Conservation (phyloP, 2,329 filamentous ascomycete species). For the Nemania abortiva region DNA sequence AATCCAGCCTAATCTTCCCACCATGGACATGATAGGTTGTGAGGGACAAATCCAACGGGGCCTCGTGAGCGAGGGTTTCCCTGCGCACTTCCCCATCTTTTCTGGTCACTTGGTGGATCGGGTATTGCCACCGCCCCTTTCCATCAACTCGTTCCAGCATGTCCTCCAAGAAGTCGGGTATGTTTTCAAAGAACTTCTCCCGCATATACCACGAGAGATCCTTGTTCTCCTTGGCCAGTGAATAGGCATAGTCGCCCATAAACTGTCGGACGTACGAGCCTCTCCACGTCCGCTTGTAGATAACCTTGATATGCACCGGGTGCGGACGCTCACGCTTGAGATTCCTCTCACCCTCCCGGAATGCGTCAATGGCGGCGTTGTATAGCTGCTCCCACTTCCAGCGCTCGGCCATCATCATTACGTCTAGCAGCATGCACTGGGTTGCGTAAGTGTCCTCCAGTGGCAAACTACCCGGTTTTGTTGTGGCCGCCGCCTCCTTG, state of each 20-base stretch:
- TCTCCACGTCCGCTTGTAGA: not conserved
- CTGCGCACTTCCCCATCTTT: not conserved
- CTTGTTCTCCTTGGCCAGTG: not conserved
- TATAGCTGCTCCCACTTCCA: conserved; percentile 18
- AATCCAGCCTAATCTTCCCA: conserved; percentile 8
- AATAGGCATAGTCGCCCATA: conserved; percentile 16
- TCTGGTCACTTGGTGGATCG: not conserved
- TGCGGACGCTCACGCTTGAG: not conserved
- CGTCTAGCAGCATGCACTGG: conserved; percentile 16
- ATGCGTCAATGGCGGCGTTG: conserved; percentile 28
- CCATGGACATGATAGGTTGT: conserved; percentile 23
- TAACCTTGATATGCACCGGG: not conserved
- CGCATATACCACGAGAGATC: conserved; percentile 14
- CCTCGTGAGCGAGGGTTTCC: not conserved
- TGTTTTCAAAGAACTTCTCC: conserved; percentile 10
- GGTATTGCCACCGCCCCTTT: conserved; percentile 15
- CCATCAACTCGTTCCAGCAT: conserved; percentile 20
- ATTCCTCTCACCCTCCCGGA: conserved; percentile 17
- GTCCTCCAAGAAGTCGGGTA: conserved; percentile 18
- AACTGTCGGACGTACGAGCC: conserved; percentile 12
- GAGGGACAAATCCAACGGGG: conserved; percentile 6
- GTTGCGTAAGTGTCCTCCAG: conserved; percentile 7
- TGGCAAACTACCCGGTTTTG: not conserved
- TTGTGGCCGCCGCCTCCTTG: too few species aligned
- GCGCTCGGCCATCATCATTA: conserved; percentile 22